phyloP scores from a whole-genome alignment of 2,329 filamentous ascomycete species.

The Botrytis deweyae region DNA sequence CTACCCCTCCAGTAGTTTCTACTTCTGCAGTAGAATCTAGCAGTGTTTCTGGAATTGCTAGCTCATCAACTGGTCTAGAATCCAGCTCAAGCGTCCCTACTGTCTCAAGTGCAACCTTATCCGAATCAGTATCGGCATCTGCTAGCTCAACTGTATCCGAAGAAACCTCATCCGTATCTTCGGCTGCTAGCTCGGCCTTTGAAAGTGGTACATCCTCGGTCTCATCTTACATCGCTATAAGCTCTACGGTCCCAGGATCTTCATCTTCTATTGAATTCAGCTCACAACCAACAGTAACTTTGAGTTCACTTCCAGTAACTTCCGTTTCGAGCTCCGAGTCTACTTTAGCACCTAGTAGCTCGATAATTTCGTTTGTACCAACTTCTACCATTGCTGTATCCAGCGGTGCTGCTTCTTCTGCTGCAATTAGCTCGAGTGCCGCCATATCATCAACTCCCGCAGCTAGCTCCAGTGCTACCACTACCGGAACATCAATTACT shows the following conservation, averaged over 20 bases:
- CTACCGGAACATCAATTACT: background rate
- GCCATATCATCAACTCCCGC: background rate
- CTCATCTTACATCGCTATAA: background rate
- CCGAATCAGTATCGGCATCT: background rate
- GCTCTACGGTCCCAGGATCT: background rate
- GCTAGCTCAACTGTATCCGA: background rate
- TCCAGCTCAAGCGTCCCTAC: background rate
- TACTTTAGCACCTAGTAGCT: background rate
- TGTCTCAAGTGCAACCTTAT: background rate
- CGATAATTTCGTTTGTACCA: background rate
- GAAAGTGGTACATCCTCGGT: background rate
- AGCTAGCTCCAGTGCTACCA: constrained; percentile 10
- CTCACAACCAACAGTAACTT: background rate
- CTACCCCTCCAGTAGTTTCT: background rate
- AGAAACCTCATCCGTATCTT: background rate
- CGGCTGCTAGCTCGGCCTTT: background rate
- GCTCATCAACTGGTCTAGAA: background rate
- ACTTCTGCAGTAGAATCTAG: background rate
- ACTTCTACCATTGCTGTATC: background rate
- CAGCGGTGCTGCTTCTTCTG: background rate
- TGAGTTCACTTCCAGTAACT: background rate
- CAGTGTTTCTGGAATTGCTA: background rate
- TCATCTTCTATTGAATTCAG: background rate
- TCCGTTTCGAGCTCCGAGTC: background rate
- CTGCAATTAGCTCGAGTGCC: constrained; percentile 1